These are phyloP conservation scores for Malbranchea zuffiana DNA, from an alignment of 2,329 filamentous ascomycete genomes.

Conservation along the genomic window DNA sequence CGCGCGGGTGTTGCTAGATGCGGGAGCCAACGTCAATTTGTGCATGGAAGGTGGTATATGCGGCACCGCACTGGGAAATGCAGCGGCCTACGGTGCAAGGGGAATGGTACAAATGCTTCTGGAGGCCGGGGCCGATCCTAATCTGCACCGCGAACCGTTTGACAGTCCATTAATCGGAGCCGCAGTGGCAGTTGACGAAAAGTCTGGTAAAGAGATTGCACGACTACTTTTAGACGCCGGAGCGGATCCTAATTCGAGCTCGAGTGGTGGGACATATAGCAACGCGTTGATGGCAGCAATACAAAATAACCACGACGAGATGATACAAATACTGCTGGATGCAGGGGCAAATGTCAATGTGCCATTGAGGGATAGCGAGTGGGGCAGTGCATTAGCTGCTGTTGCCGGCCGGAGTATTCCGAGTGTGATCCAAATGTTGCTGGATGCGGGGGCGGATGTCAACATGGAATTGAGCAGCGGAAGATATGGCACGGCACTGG, in stretches of 20 bases:
- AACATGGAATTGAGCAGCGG: constrained; percentile 1
- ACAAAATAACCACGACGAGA: constrained; percentile 1
- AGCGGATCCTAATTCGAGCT: constrained; percentile 14
- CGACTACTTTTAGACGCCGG: constrained; percentile 11
- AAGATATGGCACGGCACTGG: constrained; percentile 10
- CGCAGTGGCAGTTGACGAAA: too few species aligned
- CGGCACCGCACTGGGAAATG: neutral
- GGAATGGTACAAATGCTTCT: too few species aligned
- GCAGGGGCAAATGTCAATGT: constrained; percentile 17
- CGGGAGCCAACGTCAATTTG: neutral
- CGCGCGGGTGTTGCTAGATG: neutral
- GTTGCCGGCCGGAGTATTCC: neutral
- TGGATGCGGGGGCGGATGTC: neutral
- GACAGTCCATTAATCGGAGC: too few species aligned
- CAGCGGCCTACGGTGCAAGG: too few species aligned
- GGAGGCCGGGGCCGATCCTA: too few species aligned
- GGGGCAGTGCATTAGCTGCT: neutral
- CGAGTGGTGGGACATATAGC: constrained; percentile 3
- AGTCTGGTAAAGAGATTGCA: too few species aligned
- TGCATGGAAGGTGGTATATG: neutral
- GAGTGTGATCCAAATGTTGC: neutral
- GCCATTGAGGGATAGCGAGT: too few species aligned
- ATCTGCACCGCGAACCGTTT: too few species aligned
- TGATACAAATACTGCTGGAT: constrained; percentile 11
- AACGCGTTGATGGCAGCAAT: constrained; percentile 9